Evolutionary conservation across 306 rosid genomes (phyloP).

Genomic region (Argentina anserina): DNA sequence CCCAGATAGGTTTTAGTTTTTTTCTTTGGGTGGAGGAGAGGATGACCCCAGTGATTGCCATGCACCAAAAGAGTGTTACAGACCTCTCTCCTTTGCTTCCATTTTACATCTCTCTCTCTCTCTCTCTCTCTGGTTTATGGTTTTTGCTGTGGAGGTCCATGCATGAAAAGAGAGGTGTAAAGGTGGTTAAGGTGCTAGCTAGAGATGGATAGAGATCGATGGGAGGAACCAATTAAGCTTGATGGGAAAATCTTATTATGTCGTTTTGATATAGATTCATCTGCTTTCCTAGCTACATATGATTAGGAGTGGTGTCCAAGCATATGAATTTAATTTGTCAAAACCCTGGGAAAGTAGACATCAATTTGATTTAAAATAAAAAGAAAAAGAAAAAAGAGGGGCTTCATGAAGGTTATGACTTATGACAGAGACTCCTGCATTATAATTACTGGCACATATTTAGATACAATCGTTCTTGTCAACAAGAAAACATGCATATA

Average conservation of each 20-base stretch:
- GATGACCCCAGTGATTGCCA: conserved; percentile 46
- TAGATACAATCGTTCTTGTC: conserved; percentile 2
- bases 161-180: conserved; percentile 66
- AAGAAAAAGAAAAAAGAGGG: not conserved
- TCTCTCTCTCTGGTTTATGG: conserved; percentile 20
- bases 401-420: not conserved
- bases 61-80: conserved; percentile 68
- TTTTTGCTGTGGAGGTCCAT: conserved; percentile 19
- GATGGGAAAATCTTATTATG: conserved; percentile 53
- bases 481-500: conserved; percentile 6
- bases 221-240: conserved; percentile 30
- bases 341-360: conserved; percentile 6
- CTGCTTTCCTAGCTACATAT: conserved; percentile 22
- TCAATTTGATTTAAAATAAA: not conserved
- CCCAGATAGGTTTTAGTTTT: conserved; percentile 35
- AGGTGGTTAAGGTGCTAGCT: too few relatives aligned
- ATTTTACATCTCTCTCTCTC: conserved; percentile 67
- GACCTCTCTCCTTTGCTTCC: conserved; percentile 82
- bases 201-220: conserved; percentile 14
- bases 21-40: conserved; percentile 35
- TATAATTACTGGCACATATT: conserved; percentile 7
- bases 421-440: conserved; percentile 3
- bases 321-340: conserved; percentile 31
- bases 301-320: conserved; percentile 70
- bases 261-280: conserved; percentile 30